Evolutionary conservation across 306 rosid genomes (phyloP).

Genomic region (Acacia melanoxylon): DNA sequence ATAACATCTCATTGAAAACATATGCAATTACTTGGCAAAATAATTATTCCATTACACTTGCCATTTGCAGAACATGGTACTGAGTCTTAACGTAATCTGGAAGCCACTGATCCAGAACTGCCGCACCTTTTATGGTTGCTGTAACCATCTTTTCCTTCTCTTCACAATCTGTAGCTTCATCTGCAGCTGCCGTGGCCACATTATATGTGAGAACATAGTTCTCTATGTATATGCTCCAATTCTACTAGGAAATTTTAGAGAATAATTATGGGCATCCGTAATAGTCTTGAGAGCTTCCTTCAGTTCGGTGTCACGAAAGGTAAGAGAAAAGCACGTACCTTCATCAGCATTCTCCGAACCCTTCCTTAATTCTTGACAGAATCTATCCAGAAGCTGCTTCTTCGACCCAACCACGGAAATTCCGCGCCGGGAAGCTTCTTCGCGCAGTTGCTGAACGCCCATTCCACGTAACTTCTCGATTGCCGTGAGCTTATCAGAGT

Average conservation of each 20-base stretch:
- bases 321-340: conserved; percentile 27
- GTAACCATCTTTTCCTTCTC: conserved; percentile 68
- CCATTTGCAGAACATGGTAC: conserved; percentile 86
- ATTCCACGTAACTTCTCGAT: conserved; percentile 43
- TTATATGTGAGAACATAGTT: conserved; percentile 11
- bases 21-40: background rate
- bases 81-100: conserved; percentile 70
- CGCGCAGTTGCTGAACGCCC: conserved; percentile 41
- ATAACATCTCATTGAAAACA: conserved; percentile 4
- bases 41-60: conserved; percentile 31
- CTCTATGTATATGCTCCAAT: conserved; percentile 17
- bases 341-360: conserved; percentile 24
- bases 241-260: background rate
- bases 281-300: background rate
- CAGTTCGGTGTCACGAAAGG: conserved; percentile 3
- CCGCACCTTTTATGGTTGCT: conserved; percentile 84
- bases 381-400: conserved; percentile 50
- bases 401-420: conserved; percentile 40
- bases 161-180: conserved; percentile 33
- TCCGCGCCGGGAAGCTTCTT: conserved; percentile 46
- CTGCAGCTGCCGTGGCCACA: conserved; percentile 30
- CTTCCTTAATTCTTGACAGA: conserved; percentile 34
- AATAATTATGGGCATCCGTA: background rate
- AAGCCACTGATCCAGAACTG: conserved; percentile 85
- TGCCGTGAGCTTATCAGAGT: conserved; percentile 38